A percentile compares a stretch with the other conserved stretches of the same genome.
These are phyloP conservation scores for Strigomonas oncopelti DNA, from an alignment of 208 protist species.

Conservation along the genomic window DNA sequence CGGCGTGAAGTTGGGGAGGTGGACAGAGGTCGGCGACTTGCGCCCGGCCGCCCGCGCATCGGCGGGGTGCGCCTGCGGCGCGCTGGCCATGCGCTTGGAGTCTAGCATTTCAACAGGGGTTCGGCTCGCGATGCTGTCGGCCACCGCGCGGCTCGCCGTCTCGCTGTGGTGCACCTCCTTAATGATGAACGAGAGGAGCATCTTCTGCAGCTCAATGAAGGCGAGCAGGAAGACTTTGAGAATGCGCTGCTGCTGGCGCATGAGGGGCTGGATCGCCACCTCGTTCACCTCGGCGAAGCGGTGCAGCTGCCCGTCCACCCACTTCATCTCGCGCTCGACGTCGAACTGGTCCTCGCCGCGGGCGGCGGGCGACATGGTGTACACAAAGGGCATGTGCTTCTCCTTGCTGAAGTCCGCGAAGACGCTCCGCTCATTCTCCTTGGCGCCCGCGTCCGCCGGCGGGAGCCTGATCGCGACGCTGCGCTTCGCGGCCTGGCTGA, in stretches of 20 bases:
- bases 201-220: slow-evolving; percentile 20
- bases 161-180: slow-evolving; percentile 7
- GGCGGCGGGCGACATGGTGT: slow-evolving; percentile 12
- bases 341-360: slow-evolving; percentile 14
- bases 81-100: not conserved
- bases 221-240: slow-evolving; percentile 16
- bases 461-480: not conserved
- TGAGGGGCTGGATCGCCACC: slow-evolving; percentile 5
- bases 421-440: not conserved
- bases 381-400: slow-evolving; percentile 2
- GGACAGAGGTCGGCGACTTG: not conserved
- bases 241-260: slow-evolving; percentile 14
- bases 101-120: not conserved
- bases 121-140: not conserved
- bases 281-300: not conserved
- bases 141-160: not conserved
- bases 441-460: not conserved
- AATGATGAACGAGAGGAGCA: slow-evolving; percentile 10
- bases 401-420: not conserved
- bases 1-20: not conserved
- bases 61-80: no score
- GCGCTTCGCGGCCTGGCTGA: not conserved
- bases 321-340: slow-evolving; percentile 18
- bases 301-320: slow-evolving; percentile 14
- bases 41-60: no score